phyloP scores from a whole-genome alignment of 768 basidiomycete species.

The Boletus rex-veris region DNA sequence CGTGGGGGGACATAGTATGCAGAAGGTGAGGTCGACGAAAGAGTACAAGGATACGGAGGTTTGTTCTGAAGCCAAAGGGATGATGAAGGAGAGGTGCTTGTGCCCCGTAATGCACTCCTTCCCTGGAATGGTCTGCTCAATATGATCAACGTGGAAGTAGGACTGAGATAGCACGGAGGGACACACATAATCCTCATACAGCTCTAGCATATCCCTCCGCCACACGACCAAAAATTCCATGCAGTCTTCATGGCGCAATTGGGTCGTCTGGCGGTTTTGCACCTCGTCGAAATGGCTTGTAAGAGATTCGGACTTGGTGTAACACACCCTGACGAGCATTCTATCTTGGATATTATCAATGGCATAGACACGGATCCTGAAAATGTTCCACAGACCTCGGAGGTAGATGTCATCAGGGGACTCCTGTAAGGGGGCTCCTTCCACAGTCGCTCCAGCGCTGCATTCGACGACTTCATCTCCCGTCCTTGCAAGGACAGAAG shows the following conservation, averaged over 20 bases:
- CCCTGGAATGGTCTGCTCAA: constrained; percentile 53
- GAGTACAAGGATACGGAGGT: constrained; percentile 86
- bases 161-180: background rate
- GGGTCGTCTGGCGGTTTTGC: constrained; percentile 58
- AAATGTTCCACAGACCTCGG: constrained; percentile 53
- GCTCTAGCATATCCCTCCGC: constrained; percentile 71
- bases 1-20: constrained; percentile 62
- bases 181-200: constrained; percentile 83
- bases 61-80: constrained; percentile 60
- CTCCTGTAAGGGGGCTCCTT: constrained; percentile 19
- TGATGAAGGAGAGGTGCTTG: constrained; percentile 75
- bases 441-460: constrained; percentile 56
- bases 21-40: constrained; percentile 81
- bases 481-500: constrained; percentile 62
- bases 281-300: constrained; percentile 59
- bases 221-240: constrained; percentile 86
- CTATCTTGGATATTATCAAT: constrained; percentile 55
- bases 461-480: constrained; percentile 54
- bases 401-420: constrained; percentile 58
- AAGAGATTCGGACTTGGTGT: constrained; percentile 53
- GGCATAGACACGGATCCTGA: background rate
- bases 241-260: constrained; percentile 64
- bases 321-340: constrained; percentile 79
- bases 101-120: constrained; percentile 66
- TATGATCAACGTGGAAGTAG: constrained; percentile 3